A percentile compares a stretch with the other conserved stretches of the same genome.
phyloP scores from a whole-genome alignment of 2,329 filamentous ascomycete genomes.

The Aurifilum marmelostoma region DNA sequence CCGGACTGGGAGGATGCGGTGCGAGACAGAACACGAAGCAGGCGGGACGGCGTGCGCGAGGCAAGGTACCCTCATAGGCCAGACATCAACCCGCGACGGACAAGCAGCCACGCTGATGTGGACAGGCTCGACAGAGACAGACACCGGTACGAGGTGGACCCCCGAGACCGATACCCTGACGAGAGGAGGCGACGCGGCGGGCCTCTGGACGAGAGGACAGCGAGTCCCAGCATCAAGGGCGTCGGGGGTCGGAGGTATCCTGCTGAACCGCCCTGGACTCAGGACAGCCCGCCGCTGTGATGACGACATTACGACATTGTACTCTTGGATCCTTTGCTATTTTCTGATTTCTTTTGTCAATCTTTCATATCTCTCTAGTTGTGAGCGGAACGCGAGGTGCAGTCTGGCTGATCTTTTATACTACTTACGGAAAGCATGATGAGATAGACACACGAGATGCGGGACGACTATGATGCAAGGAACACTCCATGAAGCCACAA shows the following conservation, averaged over 20 bases:
- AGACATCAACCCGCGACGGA: conserved; percentile 44
- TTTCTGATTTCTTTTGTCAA: too few relatives aligned
- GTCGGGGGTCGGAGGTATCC: conserved; percentile 45
- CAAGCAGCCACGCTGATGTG: conserved; percentile 55
- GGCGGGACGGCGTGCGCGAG: conserved; percentile 38
- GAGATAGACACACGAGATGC: not conserved
- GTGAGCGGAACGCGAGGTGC: not conserved
- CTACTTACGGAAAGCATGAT: not conserved
- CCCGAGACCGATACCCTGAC: conserved; percentile 37
- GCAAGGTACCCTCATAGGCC: conserved; percentile 44
- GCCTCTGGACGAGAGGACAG: conserved; percentile 36
- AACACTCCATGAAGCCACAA: not conserved
- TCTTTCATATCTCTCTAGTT: not conserved
- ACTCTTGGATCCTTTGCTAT: too few relatives aligned
- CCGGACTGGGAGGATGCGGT: conserved; percentile 38
- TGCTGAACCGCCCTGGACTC: conserved; percentile 34
- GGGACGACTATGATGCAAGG: not conserved
- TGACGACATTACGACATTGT: not conserved
- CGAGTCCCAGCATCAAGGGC: conserved; percentile 41
- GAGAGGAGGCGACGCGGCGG: conserved; percentile 36
- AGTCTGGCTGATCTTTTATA: not conserved
- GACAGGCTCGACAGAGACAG: conserved; percentile 47
- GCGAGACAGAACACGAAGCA: conserved; percentile 40
- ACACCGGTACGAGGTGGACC: conserved; percentile 38
- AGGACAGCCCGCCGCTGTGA: conserved; percentile 22